Percentiles rank a stretch among this genome's conserved stretches.
These are phyloP conservation scores for Fusarium cyanostomum DNA, from an alignment of 2,329 filamentous ascomycete genomes.

Conservation along the genomic window DNA sequence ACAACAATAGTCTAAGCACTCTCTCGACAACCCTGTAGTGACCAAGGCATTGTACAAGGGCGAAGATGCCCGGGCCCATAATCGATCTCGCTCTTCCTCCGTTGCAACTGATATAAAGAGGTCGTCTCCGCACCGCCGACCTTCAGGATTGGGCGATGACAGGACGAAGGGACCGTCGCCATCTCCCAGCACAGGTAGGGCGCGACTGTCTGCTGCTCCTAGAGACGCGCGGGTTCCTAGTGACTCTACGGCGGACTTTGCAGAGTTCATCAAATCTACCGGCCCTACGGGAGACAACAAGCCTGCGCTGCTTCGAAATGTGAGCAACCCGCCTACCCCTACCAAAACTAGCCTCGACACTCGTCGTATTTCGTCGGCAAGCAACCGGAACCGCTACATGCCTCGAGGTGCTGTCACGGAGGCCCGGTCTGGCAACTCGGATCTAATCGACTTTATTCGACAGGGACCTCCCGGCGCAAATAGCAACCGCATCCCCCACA, in stretches of 20 bases:
- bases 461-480: slow-evolving; percentile 76
- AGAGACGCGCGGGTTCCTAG: slow-evolving; percentile 77
- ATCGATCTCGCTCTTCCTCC: slow-evolving; percentile 61
- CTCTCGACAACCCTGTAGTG: slow-evolving; percentile 54
- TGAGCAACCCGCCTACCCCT: slow-evolving; percentile 43
- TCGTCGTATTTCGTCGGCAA: slow-evolving; percentile 51
- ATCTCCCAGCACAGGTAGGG: slow-evolving; percentile 33
- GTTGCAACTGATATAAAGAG: slow-evolving; percentile 50
- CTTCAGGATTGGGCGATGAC: slow-evolving; percentile 28
- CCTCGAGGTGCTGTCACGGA: slow-evolving; percentile 76
- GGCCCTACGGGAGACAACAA: slow-evolving; percentile 68
- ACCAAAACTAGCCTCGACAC: slow-evolving; percentile 52
- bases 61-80: slow-evolving; percentile 56
- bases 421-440: slow-evolving; percentile 74
- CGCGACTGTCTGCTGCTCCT: slow-evolving; percentile 53
- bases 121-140: slow-evolving; percentile 37
- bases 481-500: slow-evolving; percentile 76
- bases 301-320: slow-evolving; percentile 49
- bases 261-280: slow-evolving; percentile 88
- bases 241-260: slow-evolving; percentile 83
- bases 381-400: slow-evolving; percentile 66
- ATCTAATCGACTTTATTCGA: slow-evolving; percentile 95
- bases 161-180: slow-evolving; percentile 31
- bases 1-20: slow-evolving; percentile 51
- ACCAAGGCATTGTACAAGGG: slow-evolving; percentile 56